Base-by-base conservation (phyloP, 495 filamentous ascomycete species). In the Xylaria grammica region DNA sequence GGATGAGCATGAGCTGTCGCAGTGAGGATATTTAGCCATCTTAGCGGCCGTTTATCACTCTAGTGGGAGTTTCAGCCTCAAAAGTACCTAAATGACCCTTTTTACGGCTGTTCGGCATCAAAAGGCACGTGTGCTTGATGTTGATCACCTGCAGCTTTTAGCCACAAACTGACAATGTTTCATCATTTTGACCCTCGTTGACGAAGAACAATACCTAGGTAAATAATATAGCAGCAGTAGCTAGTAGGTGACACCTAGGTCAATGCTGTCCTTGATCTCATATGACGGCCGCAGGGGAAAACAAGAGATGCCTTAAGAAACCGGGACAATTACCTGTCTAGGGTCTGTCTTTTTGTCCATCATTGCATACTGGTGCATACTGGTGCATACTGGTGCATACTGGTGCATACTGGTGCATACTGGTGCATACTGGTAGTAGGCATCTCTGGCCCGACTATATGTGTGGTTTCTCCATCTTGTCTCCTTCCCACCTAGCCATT, bases 11-110 rank as follows among this genome's bases (percentile, higher is more conserved):
- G n/a, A n/a, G n/a, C n/a, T n/a, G n/a, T n/a, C n/a, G n/a, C n/a
- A n/a, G n/a, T n/a, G n/a, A n/a, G n/a, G n/a, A n/a, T n/a, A n/a
- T 17, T 56, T 56, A 56, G 53, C 34, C 30, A 30, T 54, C 51
- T 36, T 30, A 54, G 51, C 51, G 8, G 9, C 36, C 15, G 30
- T 36, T 36, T 32, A 20, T 40, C 52, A 40, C 11, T 38, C 8
- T 55, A 38, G 53, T 40, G 22, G 7, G 30, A 27, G 53, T 56
- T 56, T 56, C 53, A 56, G 53, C 53, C 53, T 56, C 54, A 30
- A 34, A 13, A 58, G 32, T 36, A 36, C 32, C 32, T 36, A 36
- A 36, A 19, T 45, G 36, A 27, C 26, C 13, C 36, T 6, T 36
- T 38, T 10, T 24, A 45, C 54, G 36, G 36, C 17, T 58, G 38